Evolutionary conservation across 306 rosid genomes (phyloP).

Genomic region (Inga leiocalycina): DNA sequence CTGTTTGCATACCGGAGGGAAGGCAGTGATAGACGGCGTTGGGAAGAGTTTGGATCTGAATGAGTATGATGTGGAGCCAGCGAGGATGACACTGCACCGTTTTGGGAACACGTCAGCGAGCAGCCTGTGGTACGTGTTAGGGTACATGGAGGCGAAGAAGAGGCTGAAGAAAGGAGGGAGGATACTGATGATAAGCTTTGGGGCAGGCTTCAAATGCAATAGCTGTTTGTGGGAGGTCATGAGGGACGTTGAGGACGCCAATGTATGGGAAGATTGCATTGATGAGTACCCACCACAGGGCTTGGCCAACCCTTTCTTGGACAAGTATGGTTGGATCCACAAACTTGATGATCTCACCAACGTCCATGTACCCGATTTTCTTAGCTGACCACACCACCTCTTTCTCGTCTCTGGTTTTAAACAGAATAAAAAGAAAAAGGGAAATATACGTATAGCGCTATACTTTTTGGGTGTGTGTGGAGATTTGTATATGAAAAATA

Average conservation of each 20-base stretch:
- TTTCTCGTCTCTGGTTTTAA: not conserved
- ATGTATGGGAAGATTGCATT: slow-evolving; percentile 84
- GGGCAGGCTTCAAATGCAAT: slow-evolving; percentile 94
- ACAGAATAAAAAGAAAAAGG: not conserved
- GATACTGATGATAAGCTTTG: slow-evolving; percentile 89
- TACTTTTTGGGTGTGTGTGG: not conserved
- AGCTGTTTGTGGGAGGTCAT: slow-evolving; percentile 87
- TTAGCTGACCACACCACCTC: not conserved
- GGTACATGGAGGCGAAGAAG: slow-evolving; percentile 90
- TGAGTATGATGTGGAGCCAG: slow-evolving; percentile 79
- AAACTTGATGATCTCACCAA: slow-evolving; percentile 54
- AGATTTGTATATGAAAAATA: not conserved
- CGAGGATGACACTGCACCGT: slow-evolving; percentile 90
- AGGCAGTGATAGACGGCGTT: slow-evolving; percentile 86
- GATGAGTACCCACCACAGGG: slow-evolving; percentile 67
- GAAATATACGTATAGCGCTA: not conserved
- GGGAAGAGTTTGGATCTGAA: slow-evolving; percentile 63
- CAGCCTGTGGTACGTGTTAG: slow-evolving; percentile 88
- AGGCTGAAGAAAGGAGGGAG: slow-evolving; percentile 70
- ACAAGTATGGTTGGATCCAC: slow-evolving; percentile 81
- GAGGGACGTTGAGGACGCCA: slow-evolving; percentile 55
- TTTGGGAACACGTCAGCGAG: slow-evolving; percentile 91
- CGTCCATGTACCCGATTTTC: slow-evolving; percentile 39
- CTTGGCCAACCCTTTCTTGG: slow-evolving; percentile 79
- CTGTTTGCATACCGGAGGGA: slow-evolving; percentile 88